Base-by-base conservation (phyloP, 345 rosid species). In the Citrus sinensis region DNA sequence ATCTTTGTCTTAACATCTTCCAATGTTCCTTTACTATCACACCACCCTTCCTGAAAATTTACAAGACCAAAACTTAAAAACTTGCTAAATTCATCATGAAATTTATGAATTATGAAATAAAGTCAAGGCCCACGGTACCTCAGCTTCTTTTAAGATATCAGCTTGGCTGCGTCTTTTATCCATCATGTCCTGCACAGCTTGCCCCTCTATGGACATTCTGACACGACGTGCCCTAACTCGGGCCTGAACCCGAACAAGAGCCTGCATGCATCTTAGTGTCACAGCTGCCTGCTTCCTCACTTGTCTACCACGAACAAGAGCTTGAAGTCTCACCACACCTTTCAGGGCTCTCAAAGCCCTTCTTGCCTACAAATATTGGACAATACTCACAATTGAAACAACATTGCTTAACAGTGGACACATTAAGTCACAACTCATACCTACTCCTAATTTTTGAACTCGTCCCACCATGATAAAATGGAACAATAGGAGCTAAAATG, bases 241-340 rank as follows among this genome's bases (percentile, higher is more conserved):
- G 54, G 99, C 98, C 71, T 95, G 99, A n/a, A 93, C 97, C 39
- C 99, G 82, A 40, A 93, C 97, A 4, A 95, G 92, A 82, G 99
- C 99, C 84, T 96, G 99, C 98, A 96, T 96, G 74, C 98, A 94
- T 83, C 92, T 90, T 27, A 96, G 86, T 29, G 98, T 96, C 54
- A 94, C 98, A 35, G 97, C 98, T 32, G 98, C 99, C 71, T 96
- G 99, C 81, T 96, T 96, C 87, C 99, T 91, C 81, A 93, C 97
- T 78, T 94, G 97, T 73, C 98, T 78, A 37, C 97, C 99, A 62
- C 99, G 91, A 64, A 91, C 97, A 34, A 96, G 70, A 74, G 99
- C 99, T 86, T 96, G 99, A 42, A 96, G 89, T 82, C 97, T 92
- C 22, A 96, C 99, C 34, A 96, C 88, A 60, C 97, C 99, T 88